These are phyloP conservation scores for Pholiota microspora DNA, from an alignment of 768 basidiomycete species.

Conservation along the genomic window DNA sequence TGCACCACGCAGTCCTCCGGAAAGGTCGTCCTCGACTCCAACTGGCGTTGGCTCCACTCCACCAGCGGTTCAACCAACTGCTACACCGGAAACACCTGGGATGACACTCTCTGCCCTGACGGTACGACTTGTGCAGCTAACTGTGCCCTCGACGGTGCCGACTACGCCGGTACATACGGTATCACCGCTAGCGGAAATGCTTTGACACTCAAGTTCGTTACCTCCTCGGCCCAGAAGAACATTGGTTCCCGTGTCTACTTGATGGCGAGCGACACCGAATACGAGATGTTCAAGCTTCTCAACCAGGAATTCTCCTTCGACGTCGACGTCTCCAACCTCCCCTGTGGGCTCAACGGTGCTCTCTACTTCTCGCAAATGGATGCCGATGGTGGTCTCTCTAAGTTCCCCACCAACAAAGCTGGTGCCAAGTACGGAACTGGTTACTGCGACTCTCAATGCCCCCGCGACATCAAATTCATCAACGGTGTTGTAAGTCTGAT, in stretches of 20 bases:
- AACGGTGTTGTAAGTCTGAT: conserved; percentile 41
- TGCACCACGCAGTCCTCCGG: conserved; percentile 36
- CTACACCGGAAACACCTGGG: conserved; percentile 58
- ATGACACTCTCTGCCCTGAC: conserved; percentile 49
- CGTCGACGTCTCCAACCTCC: conserved; percentile 56
- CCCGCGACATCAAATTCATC: conserved; percentile 59
- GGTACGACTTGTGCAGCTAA: conserved; percentile 42
- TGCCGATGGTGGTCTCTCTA: conserved; percentile 49
- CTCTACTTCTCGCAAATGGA: conserved; percentile 60
- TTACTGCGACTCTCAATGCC: conserved; percentile 48
- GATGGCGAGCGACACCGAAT: conserved; percentile 41
- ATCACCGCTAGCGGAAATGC: conserved; percentile 45
- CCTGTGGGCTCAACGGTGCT: conserved; percentile 60
- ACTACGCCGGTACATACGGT: conserved; percentile 51
- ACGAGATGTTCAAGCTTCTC: conserved; percentile 43
- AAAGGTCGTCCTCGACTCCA: conserved; percentile 49
- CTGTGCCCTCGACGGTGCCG: conserved; percentile 45
- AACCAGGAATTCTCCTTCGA: conserved; percentile 64
- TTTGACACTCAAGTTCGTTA: conserved; percentile 49
- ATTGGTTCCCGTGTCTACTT: conserved; percentile 49
- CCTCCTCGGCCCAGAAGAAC: conserved; percentile 33
- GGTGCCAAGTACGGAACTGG: conserved; percentile 44
- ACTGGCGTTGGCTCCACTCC: conserved; percentile 56
- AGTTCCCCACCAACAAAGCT: conserved; percentile 52
- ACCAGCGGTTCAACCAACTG: conserved; percentile 38